Base-by-base conservation (phyloP, 495 filamentous ascomycete genomes). In the Aspergillus olivimuriae region DNA sequence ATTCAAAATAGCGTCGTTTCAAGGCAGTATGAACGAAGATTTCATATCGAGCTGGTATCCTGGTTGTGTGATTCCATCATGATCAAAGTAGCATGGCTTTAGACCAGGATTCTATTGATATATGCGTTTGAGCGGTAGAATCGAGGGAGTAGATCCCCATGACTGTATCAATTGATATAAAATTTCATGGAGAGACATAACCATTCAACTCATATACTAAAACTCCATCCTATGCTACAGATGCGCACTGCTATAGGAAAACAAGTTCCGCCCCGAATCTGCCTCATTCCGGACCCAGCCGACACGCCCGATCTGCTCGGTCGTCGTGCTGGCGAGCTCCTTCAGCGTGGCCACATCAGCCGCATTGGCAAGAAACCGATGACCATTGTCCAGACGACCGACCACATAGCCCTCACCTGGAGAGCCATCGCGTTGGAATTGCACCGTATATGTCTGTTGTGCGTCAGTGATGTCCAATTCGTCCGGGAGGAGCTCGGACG, bases 401-500 rank as follows among this genome's bases (percentile, higher is more conserved):
- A 80, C 53, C 4, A 80, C 57, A 53, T 68, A 66, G 0, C 66
- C 74, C 39, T 47, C 49, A 6, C 44, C 20, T 0, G 73, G 73
- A 1, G 39, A 57, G 2, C 73, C 74, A 40, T 69, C 63, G 2
- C 74, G 70, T 20, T 60, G 46, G 43, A 68, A 80, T 30, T 74
- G 65, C 4, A 75, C 68, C 0, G 76, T 80, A 44, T 78, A 80
- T 15, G 76, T 80, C 76, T 80, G 37, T 15, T 22, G 24, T 6
- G 11, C 5, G 11, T 6, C 11, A 28, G 24, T 5, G 5, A 28
- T 28, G 6, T 11, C 11, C 11, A 11, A 11, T 28, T 28, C 5
- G 24, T 28, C 24, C 11, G 24, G 24, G 5, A 6, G 11, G 6
- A 11, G 24, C 24, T 28, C 6, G 24, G 24, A 28, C 5, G 11